Base-by-base conservation (phyloP, 2,329 filamentous ascomycete genomes). In the Penicillium sp. region DNA sequence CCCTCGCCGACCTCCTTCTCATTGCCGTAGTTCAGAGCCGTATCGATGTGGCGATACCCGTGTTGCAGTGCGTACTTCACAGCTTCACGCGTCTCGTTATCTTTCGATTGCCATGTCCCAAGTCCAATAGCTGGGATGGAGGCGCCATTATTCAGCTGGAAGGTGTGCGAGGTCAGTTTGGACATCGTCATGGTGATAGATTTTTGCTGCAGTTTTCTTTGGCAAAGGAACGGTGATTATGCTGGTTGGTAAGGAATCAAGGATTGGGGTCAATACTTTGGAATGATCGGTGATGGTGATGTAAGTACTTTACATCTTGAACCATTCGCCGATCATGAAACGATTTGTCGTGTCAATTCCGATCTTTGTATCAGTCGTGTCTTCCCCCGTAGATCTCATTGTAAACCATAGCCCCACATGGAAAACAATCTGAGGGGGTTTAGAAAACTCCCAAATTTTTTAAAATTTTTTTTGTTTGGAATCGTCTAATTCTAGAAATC, bases 71-170 rank as follows among this genome's bases (percentile, higher is more conserved):
- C 80, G 33, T 70, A 68, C 13, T 70, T 63, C 7, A 80, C 76
- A 6, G 76, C 77, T 7, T 72, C 61, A 45, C 74, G 70, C n/a
- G 77, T 75, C 57, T 78, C 71, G 45, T 72, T 64, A 52, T 86
- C 84, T 65, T 79, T 70, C 39, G 87, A 89, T 67, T 90, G 87
- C 88, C 88, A 92, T 4, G 47, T 49, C 12, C 36, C 47, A 13
- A 39, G 36, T 9, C 36, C 36, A 13, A 39, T 21, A 4, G 36
- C 36, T 39, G 36, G 36, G 9, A 39, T 39, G 10, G 36, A 39
- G 18, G 36, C 36, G 16, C 36, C 16, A 39, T 39, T 39, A 21
- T 39, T 39, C 36, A 39, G 18, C 16, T 12, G 36, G 6, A 39
- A 39, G 36, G 36, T 13, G 10, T 39, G 36, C 10, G 16, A 12